Base-by-base conservation (phyloP, 116 monocot species). In the Thalassia testudinum region DNA sequence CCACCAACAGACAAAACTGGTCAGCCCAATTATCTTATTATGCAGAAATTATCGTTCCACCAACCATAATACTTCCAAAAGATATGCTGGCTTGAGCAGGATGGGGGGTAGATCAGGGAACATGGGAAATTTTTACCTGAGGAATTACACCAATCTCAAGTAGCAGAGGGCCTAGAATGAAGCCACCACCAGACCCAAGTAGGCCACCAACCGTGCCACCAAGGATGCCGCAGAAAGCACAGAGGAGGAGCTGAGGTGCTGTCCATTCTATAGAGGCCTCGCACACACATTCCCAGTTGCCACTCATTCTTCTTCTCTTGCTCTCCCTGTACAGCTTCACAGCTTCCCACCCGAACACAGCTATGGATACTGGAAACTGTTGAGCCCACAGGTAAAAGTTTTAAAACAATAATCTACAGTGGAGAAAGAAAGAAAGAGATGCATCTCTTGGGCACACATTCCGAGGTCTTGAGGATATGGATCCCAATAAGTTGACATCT, bases 91-190 rank as follows among this genome's bases (percentile, higher is more conserved):
- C n/a, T n/a, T n/a, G n/a, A n/a, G n/a, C n/a, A n/a, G n/a, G n/a
- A 16, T 29, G 20, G n/a, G 34, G 1, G 1, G 26, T 30, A 50
- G 24, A 50, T 13, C 22, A 0, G 30, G 34, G 17, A 18, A 19
- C 18, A 54, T 21, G 8, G 30, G 20, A 17, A 1, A 29, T 54
- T 2, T 7, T 56, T 40, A 97, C 97, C 86, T 99, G 99, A 10
- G 99, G 99, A 26, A 99, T 85, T 43, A 82, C 82, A n/a, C 99
- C 99, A 26, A 99, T 79, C 63, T 99, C 99, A 16, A 99, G 99
- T 1, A 99, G 75, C 29, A 99, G 80, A 18, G 99, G 99, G 12
- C 99, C 99, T 1, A 90, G 75, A 27, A 99, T 80, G 71, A 99
- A 99, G 37, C 99, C 99, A 21, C 99, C 99, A 12, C 99, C 99